These are phyloP conservation scores for Penicillium taxi DNA, from an alignment of 495 filamentous ascomycete genomes.

Conservation along the genomic window DNA sequence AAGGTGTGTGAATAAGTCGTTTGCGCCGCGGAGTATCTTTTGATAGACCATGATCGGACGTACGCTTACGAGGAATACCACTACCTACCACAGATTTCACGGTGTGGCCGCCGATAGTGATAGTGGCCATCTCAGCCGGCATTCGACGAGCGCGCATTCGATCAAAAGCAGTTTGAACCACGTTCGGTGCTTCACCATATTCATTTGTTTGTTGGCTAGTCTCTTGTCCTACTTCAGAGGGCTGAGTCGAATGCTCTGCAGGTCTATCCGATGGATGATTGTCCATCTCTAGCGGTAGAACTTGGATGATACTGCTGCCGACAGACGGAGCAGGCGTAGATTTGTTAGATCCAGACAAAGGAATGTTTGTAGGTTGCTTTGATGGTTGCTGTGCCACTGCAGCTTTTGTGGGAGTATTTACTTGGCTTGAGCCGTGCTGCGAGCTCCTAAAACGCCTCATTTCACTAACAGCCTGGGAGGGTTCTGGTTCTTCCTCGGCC, in stretches of 20 bases:
- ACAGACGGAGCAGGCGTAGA: constrained; percentile 1
- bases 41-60: constrained; percentile 14
- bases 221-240: constrained; percentile 8
- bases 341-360: neutral
- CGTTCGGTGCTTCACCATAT: constrained; percentile 31
- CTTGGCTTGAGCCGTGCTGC: constrained; percentile 8
- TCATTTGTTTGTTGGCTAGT: constrained; percentile 15
- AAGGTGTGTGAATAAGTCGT: constrained; percentile 36
- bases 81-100: constrained; percentile 56
- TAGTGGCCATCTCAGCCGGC: constrained; percentile 69
- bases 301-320: neutral
- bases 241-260: constrained; percentile 7
- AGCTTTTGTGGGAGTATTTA: constrained; percentile 14
- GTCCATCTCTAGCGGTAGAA: neutral
- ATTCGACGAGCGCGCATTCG: constrained; percentile 58
- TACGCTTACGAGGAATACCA: constrained; percentile 33
- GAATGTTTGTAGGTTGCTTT: neutral
- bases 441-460: constrained; percentile 22
- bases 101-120: constrained; percentile 77
- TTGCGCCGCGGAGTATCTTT: constrained; percentile 18
- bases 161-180: constrained; percentile 57
- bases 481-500: constrained; percentile 14
- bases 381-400: constrained; percentile 1
- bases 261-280: neutral
- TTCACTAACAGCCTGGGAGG: constrained; percentile 20